Conservation (phyloP, 768 basidiomycete genomes). For the Phanerodontia chrysosporium region DNA sequence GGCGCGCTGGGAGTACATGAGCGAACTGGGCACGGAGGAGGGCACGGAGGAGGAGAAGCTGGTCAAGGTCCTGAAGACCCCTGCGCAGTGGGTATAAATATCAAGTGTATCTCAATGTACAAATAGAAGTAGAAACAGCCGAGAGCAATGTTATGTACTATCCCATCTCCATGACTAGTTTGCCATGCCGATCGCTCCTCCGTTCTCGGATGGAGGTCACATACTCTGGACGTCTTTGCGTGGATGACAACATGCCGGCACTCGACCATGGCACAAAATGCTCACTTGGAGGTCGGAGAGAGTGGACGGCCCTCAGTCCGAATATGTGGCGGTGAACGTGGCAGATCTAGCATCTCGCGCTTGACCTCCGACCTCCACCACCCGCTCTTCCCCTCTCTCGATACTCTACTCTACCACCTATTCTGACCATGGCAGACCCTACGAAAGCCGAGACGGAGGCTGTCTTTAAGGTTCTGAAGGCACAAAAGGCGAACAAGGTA, state of each 20-base stretch:
- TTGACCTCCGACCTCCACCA: neutral
- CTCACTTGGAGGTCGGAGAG: neutral
- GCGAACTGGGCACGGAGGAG: conserved; percentile 46
- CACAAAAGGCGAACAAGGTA: conserved; percentile 89
- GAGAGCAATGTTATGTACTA: neutral
- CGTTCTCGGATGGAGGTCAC: no score
- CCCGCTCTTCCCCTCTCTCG: conserved; percentile 19
- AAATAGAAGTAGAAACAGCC: neutral
- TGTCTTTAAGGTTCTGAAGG: conserved; percentile 75
- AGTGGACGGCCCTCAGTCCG: no score
- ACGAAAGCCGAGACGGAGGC: conserved; percentile 86
- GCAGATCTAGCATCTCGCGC: neutral
- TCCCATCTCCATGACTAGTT: no score
- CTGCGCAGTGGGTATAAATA: conserved; percentile 41
- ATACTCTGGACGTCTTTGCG: no score
- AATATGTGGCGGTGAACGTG: neutral
- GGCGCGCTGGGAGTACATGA: conserved; percentile 67
- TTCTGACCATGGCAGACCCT: conserved; percentile 58
- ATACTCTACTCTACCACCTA: neutral
- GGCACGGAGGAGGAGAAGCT: conserved; percentile 49
- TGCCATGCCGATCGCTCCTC: no score
- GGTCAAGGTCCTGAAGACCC: conserved; percentile 43
- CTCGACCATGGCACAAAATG: conserved; percentile 37
- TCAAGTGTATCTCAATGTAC: conserved; percentile 1
- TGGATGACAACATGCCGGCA: no score